Evolutionary conservation across 2,329 filamentous ascomycete species (phyloP).

Genomic region (Madurella fahalii): DNA sequence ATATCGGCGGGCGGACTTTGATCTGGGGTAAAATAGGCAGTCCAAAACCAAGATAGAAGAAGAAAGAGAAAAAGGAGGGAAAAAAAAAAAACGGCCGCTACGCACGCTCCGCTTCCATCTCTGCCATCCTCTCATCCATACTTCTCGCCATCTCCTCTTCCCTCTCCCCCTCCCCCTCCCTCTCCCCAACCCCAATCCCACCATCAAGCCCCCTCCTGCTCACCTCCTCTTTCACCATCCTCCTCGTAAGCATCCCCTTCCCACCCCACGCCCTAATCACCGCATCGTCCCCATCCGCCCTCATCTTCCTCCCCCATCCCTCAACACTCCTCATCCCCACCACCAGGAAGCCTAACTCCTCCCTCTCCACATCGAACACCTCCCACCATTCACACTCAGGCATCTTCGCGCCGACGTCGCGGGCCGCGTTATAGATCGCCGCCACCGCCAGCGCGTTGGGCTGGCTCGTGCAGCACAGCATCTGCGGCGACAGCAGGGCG

Average conservation of each 20-base stretch:
- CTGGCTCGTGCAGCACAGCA: slow-evolving; percentile 89
- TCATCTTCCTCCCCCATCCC: slow-evolving; percentile 61
- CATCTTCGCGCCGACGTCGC: slow-evolving; percentile 71
- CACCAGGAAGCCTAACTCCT: slow-evolving; percentile 89
- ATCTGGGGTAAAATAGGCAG: too few species aligned
- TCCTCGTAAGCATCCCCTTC: slow-evolving; percentile 53
- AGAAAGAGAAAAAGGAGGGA: too few species aligned
- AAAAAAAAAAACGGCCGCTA: neutral
- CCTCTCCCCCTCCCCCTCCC: slow-evolving; percentile 24
- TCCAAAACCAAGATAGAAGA: too few species aligned
- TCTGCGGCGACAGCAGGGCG: slow-evolving; percentile 78
- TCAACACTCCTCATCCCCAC: slow-evolving; percentile 79
- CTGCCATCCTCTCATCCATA: slow-evolving; percentile 35
- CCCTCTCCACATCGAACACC: slow-evolving; percentile 91
- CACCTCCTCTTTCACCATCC: slow-evolving; percentile 57
- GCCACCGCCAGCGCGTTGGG: slow-evolving; percentile 80
- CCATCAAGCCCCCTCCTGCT: slow-evolving; percentile 44
- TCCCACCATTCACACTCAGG: slow-evolving; percentile 94
- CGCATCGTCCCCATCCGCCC: slow-evolving; percentile 45
- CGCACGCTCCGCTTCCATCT: slow-evolving; percentile 22
- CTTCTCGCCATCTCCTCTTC: slow-evolving; percentile 43
- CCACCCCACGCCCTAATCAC: slow-evolving; percentile 44
- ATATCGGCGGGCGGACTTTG: neutral
- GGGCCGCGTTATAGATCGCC: slow-evolving; percentile 83
- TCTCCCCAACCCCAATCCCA: slow-evolving; percentile 28